Percentiles rank a stretch among this genome's conserved stretches.
These are phyloP conservation scores for Alternaria ventricosa DNA, from an alignment of 2,329 filamentous ascomycete genomes.

Conservation along the genomic window DNA sequence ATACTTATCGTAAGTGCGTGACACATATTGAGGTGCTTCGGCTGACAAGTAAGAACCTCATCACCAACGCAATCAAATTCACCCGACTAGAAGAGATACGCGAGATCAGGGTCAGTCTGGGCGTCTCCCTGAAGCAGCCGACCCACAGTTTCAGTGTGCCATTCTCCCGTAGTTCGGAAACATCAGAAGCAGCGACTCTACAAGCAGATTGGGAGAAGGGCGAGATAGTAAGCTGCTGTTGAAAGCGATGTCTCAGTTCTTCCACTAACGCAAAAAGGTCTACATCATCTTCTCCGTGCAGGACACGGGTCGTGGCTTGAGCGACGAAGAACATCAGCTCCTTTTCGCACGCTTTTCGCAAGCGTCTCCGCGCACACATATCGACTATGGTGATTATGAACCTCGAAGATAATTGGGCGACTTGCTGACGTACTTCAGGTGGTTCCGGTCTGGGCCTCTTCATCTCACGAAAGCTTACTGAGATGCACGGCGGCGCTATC, in stretches of 20 bases:
- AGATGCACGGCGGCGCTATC: slow-evolving; percentile 42
- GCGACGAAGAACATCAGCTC: slow-evolving; percentile 43
- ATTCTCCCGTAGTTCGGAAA: slow-evolving; percentile 18
- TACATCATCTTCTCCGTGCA: slow-evolving; percentile 48
- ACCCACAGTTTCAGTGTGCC: slow-evolving; percentile 35
- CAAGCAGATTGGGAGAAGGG: slow-evolving; percentile 45
- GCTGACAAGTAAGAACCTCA: slow-evolving; percentile 38
- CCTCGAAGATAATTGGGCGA: accelerated
- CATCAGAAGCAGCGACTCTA: slow-evolving; percentile 20
- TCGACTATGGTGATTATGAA: slow-evolving; percentile 37
- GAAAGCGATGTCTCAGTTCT: neutral
- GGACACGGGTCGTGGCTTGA: slow-evolving; percentile 51
- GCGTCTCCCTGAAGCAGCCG: slow-evolving; percentile 40
- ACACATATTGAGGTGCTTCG: neutral
- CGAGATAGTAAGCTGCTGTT: slow-evolving; percentile 3
- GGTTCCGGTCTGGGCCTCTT: slow-evolving; percentile 45
- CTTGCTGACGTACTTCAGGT: neutral
- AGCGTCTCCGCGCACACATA: slow-evolving; percentile 42
- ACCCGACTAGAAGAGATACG: slow-evolving; percentile 47
- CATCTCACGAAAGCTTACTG: slow-evolving; percentile 37
- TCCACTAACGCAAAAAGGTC: slow-evolving; percentile 25
- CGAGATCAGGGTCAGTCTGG: slow-evolving; percentile 47
- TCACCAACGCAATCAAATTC: slow-evolving; percentile 56
- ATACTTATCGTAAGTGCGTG: slow-evolving; percentile 32
- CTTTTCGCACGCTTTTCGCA: slow-evolving; percentile 44